These are phyloP conservation scores for Alloteropsis semialata DNA, from an alignment of 176 grass and related monocot species.

Conservation along the genomic window DNA sequence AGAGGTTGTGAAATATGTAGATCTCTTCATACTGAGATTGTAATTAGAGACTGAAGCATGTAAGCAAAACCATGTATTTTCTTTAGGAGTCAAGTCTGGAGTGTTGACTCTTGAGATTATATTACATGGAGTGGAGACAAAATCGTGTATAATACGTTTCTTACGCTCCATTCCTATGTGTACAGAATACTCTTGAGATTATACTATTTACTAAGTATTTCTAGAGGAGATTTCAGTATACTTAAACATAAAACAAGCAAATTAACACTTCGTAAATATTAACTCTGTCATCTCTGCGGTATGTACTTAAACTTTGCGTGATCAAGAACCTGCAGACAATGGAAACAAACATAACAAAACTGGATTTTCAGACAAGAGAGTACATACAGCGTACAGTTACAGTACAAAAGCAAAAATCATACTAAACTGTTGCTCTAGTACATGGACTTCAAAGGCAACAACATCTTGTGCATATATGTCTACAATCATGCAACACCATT, in stretches of 20 bases:
- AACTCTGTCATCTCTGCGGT: neutral
- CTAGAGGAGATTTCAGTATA: neutral
- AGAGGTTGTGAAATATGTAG: neutral
- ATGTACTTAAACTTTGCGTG: neutral
- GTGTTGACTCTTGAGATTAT: neutral
- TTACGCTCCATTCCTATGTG: neutral
- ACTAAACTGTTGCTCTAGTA: neutral
- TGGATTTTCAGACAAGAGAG: neutral
- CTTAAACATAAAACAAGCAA: neutral
- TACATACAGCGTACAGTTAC: neutral
- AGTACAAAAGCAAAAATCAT: neutral
- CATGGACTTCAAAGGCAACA: neutral
- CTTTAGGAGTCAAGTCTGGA: neutral
- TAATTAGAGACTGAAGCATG: slow-evolving; percentile 22
- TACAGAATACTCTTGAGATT: too few relatives aligned
- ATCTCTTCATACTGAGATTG: neutral
- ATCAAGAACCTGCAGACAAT: neutral
- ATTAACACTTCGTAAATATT: neutral
- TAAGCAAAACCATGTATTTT: neutral
- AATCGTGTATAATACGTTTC: neutral
- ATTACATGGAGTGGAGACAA: neutral
- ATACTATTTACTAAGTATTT: too few relatives aligned
- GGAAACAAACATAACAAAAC: neutral
- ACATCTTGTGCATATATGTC: too few relatives aligned
- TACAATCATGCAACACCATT: neutral